A percentile compares a stretch with the other conserved stretches of the same genome.
Conservation (phyloP, 2,329 filamentous ascomycete species). For the Thielaviopsis punctulata region DNA sequence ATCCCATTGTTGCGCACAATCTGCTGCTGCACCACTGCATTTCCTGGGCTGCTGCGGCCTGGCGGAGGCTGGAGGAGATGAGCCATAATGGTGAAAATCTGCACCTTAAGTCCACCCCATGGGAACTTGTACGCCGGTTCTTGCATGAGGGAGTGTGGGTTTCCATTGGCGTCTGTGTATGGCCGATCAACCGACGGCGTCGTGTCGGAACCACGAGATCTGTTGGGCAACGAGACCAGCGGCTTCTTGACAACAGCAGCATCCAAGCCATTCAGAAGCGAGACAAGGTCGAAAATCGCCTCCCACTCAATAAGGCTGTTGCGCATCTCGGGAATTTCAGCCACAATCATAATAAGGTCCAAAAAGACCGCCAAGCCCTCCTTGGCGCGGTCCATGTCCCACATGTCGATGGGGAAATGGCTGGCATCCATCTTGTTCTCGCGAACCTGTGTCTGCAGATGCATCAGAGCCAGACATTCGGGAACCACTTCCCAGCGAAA, state of each 20-base stretch:
- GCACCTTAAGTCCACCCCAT: conserved; percentile 68
- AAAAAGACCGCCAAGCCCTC: conserved; percentile 89
- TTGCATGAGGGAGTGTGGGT: conserved; percentile 30
- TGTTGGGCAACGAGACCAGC: conserved; percentile 27
- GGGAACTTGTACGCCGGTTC: conserved; percentile 46
- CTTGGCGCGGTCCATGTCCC: conserved; percentile 96
- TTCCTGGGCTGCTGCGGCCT: conserved; percentile 41
- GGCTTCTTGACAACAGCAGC: conserved; percentile 72
- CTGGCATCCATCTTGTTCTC: conserved; percentile 57
- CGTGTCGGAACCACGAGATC: conserved; percentile 17
- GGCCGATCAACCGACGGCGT: conserved; percentile 27
- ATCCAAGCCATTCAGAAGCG: conserved; percentile 73
- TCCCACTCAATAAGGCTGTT: conserved; percentile 82
- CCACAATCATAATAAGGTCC: conserved; percentile 80
- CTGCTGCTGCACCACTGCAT: conserved; percentile 68
- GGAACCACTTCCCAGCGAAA: conserved; percentile 87
- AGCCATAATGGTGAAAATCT: conserved; percentile 79
- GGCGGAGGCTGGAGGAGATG: conserved; percentile 73
- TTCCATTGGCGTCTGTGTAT: conserved; percentile 9
- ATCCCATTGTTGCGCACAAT: conserved; percentile 74
- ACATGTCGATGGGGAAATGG: conserved; percentile 85
- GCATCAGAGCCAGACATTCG: conserved; percentile 86
- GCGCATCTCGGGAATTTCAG: conserved; percentile 70
- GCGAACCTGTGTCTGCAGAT: conserved; percentile 79
- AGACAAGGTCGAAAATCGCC: conserved; percentile 73